phyloP scores from a whole-genome alignment of 495 filamentous ascomycete genomes.

The Podospora australis region DNA sequence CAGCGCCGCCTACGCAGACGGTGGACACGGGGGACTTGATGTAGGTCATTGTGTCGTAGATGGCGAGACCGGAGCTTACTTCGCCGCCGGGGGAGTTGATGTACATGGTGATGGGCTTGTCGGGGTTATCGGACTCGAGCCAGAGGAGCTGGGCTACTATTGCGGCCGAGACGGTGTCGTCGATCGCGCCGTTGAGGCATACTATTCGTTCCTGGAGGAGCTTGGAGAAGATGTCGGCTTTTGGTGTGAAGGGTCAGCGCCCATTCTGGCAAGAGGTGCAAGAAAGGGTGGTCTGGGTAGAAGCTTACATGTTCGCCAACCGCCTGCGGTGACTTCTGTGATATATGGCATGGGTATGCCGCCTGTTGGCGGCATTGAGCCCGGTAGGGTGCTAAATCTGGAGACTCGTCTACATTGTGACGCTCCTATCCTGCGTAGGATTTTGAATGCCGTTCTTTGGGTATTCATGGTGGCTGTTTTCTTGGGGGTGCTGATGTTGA shows the following conservation, averaged over 20 bases:
- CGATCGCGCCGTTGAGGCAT: constrained; percentile 86
- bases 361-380: constrained; percentile 36
- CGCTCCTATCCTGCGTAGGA: constrained; percentile 22
- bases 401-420: constrained; percentile 34
- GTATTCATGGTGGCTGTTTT: constrained; percentile 22
- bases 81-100: constrained; percentile 95
- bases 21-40: constrained; percentile 88
- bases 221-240: constrained; percentile 81
- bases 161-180: constrained; percentile 80
- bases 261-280: background rate
- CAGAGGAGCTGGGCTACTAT: constrained; percentile 95
- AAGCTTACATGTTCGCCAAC: constrained; percentile 85
- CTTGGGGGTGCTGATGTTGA: background rate
- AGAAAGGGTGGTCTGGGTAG: too few species aligned
- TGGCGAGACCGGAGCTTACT: constrained; percentile 91
- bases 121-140: constrained; percentile 91
- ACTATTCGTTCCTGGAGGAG: constrained; percentile 90
- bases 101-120: constrained; percentile 92
- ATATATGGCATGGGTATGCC: constrained; percentile 67
- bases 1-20: constrained; percentile 91
- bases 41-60: constrained; percentile 99
- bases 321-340: constrained; percentile 77
- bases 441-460: constrained; percentile 28
- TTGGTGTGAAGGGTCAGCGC: constrained; percentile 14
- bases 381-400: constrained; percentile 22